Evolutionary conservation across 2,329 filamentous ascomycete species (phyloP), one percentile per base, ranked within the genome.

Genomic region (Colletotrichum sublineola): DNA sequence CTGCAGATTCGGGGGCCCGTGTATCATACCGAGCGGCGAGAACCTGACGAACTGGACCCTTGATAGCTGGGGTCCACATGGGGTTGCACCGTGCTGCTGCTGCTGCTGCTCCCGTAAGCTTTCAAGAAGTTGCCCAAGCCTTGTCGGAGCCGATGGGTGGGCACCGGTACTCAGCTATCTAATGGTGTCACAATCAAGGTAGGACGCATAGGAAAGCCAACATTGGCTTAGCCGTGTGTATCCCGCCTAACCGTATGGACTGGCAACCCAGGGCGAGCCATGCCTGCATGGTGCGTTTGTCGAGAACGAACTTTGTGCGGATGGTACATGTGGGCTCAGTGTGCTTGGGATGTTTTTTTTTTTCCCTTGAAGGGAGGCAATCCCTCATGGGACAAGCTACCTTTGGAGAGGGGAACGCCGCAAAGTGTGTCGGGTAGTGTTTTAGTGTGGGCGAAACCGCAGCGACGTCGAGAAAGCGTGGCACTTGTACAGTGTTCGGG

Each of bases 401-500:
- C 62, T 42, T 42, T 52, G 44, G 42, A 48, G 66, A 73, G 70
- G 67, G 70, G 67, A 69, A 73, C 70, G 60, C 65, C 63, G 55
- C 48, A 65, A 64, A 73, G 70, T 73, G 66, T 73, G 66, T 73
- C 67, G 67, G 65, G 60, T 70, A 20, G 67, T 65, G 70, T 73
- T 73, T 73, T 73, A 64, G 70, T 73, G 70, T 73, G 70, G 70
- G 55, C 46, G 66, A 72, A 42, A 65, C 57, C 60, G 60, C 55
- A 70, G 64, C 60, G 31, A 65, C 50, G n/a, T 31, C 55, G 46
- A 72, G 63, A 55, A 60, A 69, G 67, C 67, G 38, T 58, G n/a
- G 33, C 29, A 63, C 48, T 40, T 38, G 44, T 67, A 73, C 70
- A 61, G 66, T 73, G 70, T 65, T 55, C 31, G n/a, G 52, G 33